These are phyloP conservation scores for Kluyveromyces nonfermentans DNA, from an alignment of 805 yeast species.

Conservation along the genomic window DNA sequence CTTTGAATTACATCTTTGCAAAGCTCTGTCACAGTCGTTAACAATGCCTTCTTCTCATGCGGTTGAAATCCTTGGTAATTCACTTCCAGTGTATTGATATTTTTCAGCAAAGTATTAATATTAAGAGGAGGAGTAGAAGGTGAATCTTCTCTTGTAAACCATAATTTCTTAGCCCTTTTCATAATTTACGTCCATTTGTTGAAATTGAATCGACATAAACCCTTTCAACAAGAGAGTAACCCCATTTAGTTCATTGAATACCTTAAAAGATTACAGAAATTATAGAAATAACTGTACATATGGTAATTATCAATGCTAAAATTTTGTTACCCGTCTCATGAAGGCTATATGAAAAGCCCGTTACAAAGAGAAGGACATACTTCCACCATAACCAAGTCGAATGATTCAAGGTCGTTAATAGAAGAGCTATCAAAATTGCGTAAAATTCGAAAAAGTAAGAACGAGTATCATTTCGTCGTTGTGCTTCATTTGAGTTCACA, in stretches of 20 bases:
- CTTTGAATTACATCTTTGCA: slow-evolving; percentile 1
- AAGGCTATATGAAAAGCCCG: neutral
- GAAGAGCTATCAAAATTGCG: neutral
- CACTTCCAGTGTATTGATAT: slow-evolving; percentile 24
- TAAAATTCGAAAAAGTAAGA: neutral
- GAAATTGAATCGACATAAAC: no score
- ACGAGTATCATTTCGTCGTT: neutral
- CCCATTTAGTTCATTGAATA: no score
- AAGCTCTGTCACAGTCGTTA: slow-evolving; percentile 8
- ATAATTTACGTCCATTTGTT: neutral
- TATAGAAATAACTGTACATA: neutral
- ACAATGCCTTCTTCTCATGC: slow-evolving; percentile 23
- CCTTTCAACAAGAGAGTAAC: no score
- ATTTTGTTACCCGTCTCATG: neutral
- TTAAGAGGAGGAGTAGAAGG: slow-evolving; percentile 1
- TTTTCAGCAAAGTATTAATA: slow-evolving; percentile 15
- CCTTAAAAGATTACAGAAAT: neutral
- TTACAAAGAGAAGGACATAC: neutral
- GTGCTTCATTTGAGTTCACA: neutral
- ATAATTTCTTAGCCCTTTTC: slow-evolving; percentile 1
- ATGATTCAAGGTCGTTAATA: neutral
- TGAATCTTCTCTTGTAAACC: neutral
- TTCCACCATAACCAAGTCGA: slow-evolving; percentile 4
- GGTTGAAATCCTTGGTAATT: slow-evolving; percentile 22
- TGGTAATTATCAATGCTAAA: neutral